Evolutionary conservation across 2,329 filamentous ascomycete species (phyloP).

Genomic region (Diaporthe vaccinii): DNA sequence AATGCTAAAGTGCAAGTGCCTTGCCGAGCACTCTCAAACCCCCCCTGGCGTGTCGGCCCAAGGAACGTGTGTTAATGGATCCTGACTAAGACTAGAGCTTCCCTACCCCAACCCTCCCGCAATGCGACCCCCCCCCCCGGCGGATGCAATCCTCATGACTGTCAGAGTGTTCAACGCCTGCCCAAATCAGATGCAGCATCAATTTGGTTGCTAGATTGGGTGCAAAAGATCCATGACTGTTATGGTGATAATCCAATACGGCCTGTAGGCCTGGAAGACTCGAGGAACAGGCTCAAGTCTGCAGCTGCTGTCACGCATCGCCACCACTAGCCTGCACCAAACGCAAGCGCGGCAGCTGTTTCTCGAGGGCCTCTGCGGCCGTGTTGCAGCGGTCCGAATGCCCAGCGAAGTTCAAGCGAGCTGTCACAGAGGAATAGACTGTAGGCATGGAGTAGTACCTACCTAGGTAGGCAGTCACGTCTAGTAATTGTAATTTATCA

Average conservation of each 20-base stretch:
- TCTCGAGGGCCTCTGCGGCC: no score
- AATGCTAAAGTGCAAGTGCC: constrained; percentile 31
- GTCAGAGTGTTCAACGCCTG: neutral
- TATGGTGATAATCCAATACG: no score
- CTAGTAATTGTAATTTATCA: neutral
- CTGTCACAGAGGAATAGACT: neutral
- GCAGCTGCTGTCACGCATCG: neutral
- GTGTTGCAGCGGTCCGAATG: no score
- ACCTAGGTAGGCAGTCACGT: no score
- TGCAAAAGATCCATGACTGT: neutral
- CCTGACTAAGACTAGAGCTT: constrained; percentile 30
- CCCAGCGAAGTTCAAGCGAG: neutral
- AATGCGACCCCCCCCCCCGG: no score
- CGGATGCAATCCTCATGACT: neutral
- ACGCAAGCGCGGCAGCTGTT: neutral
- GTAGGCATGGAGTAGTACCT: neutral
- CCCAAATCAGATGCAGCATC: neutral
- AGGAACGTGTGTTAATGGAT: constrained; percentile 11
- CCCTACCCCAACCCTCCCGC: neutral
- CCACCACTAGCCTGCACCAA: neutral
- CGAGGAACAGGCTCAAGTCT: neutral
- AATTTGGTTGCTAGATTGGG: neutral
- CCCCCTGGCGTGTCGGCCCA: constrained; percentile 27
- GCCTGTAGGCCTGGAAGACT: neutral
- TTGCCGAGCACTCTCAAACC: constrained; percentile 34